A percentile compares a stretch with the other conserved stretches of the same genome.
phyloP scores from a whole-genome alignment of 1,284 basidiomycete species.

The Vanrija sp. region DNA sequence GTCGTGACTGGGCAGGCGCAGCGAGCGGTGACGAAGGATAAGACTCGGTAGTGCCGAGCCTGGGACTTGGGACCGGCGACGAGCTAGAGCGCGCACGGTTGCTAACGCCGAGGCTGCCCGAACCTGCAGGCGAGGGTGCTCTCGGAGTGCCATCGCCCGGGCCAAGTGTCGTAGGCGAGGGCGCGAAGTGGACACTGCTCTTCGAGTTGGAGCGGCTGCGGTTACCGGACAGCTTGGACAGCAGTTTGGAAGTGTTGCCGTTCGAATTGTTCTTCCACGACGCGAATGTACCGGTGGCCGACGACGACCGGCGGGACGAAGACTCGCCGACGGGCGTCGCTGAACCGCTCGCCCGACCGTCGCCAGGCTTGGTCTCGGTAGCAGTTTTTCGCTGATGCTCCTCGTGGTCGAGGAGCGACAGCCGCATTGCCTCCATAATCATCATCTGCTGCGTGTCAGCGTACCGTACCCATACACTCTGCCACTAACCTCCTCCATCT shows the following conservation, averaged over 20 bases:
- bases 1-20: background rate
- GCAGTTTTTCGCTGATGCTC: conserved; percentile 49
- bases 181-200: conserved; percentile 20
- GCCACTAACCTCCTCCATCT: conserved; percentile 76
- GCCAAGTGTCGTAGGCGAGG: conserved; percentile 12
- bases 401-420: conserved; percentile 85
- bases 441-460: conserved; percentile 62
- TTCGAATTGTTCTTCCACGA: conserved; percentile 9
- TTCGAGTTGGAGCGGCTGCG: conserved; percentile 18
- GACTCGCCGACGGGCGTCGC: conserved; percentile 3
- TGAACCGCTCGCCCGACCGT: background rate
- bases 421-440: conserved; percentile 98
- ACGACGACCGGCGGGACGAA: conserved; percentile 14
- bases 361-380: conserved; percentile 15
- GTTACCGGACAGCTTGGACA: conserved; percentile 31
- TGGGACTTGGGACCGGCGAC: conserved; percentile 3
- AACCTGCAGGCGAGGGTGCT: background rate
- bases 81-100: conserved; percentile 6
- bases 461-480: background rate
- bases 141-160: background rate
- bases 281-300: conserved; percentile 13
- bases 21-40: conserved; percentile 9
- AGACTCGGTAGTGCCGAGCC: background rate
- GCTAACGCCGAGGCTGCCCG: background rate
- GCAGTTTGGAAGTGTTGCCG: conserved; percentile 26